Percentiles rank a stretch among this genome's conserved stretches.
Evolutionary conservation across 257 asterid species (phyloP).

Genomic region (Anisodus acutangulus): DNA sequence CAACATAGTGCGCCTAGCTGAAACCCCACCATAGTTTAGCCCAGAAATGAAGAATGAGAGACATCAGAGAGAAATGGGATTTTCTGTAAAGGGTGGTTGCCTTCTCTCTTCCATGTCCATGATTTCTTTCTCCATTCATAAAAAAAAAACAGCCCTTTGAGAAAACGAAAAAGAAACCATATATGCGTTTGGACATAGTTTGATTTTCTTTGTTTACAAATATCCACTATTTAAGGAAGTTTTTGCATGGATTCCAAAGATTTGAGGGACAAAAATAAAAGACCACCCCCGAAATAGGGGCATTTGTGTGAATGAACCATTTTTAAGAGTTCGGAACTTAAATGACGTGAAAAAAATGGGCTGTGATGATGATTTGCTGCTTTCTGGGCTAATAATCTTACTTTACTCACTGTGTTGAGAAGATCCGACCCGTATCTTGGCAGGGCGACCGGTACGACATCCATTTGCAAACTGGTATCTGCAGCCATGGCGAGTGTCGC

Average conservation of each 20-base stretch:
- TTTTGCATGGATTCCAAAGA: too few relatives aligned
- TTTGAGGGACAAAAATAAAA: too few relatives aligned
- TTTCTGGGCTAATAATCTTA: neutral
- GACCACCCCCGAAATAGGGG: too few relatives aligned
- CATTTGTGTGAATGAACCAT: too few relatives aligned
- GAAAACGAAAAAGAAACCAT: too few relatives aligned
- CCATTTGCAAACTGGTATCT: neutral
- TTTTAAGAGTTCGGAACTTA: too few relatives aligned
- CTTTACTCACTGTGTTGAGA: neutral
- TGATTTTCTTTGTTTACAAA: neutral
- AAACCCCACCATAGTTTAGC: neutral
- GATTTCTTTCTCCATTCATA: too few relatives aligned
- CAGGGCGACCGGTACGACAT: constrained; percentile 32
- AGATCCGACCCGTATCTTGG: constrained; percentile 40
- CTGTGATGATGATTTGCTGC: constrained; percentile 32
- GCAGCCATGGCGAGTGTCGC: too few relatives aligned
- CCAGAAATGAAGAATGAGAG: constrained; percentile 6
- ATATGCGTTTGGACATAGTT: too few relatives aligned
- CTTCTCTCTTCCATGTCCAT: neutral
- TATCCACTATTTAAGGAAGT: neutral
- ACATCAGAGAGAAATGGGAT: neutral
- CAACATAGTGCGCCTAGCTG: too few relatives aligned
- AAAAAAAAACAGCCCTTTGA: too few relatives aligned
- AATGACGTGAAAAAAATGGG: neutral
- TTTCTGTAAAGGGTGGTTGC: constrained; percentile 8